Base-by-base conservation (phyloP, 73 alveolate genomes). In the Paramecium primaurelia region DNA sequence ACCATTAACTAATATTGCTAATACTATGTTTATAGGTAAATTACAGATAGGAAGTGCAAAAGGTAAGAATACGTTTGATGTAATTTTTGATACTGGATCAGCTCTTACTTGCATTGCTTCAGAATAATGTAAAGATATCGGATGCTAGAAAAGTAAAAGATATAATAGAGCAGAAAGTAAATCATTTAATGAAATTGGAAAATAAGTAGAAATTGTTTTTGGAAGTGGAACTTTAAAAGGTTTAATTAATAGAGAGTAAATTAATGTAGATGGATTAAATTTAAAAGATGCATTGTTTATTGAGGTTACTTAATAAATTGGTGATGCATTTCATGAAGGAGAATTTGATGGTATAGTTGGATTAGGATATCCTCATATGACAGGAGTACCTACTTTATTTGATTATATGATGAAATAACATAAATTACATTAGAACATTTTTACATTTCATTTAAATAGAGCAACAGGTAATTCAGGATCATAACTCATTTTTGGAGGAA, bases 81-180 rank as follows among this genome's bases (percentile, higher is more conserved):
- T 92, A 12, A 92, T 92, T 58, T 92, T 92, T 59, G 95, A 92
- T 86, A 92, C 95, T 9, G 95, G 95, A 14, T 58, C 91, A 28
- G 95, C 94, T 18, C 64, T 86, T 25, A 77, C 88, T 36, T 92
- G 85, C 22, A 91, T 92, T n/a, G 71, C 90, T n/a, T 83, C 94
- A 28, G 58, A 36, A 16, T 45, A 40, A 34, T 92, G 95, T 59
- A 58, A 86, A 69, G 86, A 77, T n/a, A 37, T 22, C 5, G 71
- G 92, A 28, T 87, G 94, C 25, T 51, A 71, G 30, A 86, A 58
- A 86, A n/a, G 68, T 25, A 60, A 92, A 47, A 37, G 77, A 36
- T 34, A 75, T 47, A 77, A 92, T 38, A 34, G 86, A 45, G 71
- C 38, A 12, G 42, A 45, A 92, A 64, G 92, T n/a, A 22, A 54